Conservation (phyloP, 345 rosid genomes). For the Rhodamnia rubescens region DNA sequence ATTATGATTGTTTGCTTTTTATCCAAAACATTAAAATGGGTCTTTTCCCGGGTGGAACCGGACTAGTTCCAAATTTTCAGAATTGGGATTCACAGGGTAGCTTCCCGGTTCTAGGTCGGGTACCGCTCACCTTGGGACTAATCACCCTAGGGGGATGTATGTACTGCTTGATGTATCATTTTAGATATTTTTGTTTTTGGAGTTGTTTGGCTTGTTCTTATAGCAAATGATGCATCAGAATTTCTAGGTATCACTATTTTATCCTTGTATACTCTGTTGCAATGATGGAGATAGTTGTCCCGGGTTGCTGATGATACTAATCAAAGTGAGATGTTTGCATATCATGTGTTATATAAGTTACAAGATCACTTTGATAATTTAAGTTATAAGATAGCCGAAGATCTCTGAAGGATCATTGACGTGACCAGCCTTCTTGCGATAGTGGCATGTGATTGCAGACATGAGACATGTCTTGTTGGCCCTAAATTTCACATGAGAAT, state of each 20-base stretch:
- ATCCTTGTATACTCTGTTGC: background rate
- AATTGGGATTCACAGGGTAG: background rate
- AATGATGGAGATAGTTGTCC: background rate
- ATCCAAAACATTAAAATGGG: background rate
- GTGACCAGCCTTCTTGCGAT: background rate
- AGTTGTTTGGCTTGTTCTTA: background rate
- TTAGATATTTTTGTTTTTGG: background rate
- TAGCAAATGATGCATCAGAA: background rate
- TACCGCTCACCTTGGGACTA: background rate
- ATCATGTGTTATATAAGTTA: background rate
- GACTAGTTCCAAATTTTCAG: background rate
- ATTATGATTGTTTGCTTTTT: background rate
- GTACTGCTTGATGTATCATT: background rate
- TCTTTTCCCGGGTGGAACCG: background rate
- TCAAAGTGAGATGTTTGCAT: background rate
- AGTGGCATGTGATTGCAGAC: background rate
- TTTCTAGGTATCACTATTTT: background rate
- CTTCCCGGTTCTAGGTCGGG: background rate
- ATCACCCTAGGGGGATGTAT: background rate
- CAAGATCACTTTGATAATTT: background rate
- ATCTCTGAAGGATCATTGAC: background rate
- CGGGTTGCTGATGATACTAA: background rate
- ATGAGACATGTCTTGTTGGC: background rate
- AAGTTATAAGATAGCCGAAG: background rate
- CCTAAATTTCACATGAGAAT: background rate